Evolutionary conservation across 78 protist species (phyloP), one percentile per base, ranked within the genome.

Genomic region (Dictyostelium capitatum): DNA sequence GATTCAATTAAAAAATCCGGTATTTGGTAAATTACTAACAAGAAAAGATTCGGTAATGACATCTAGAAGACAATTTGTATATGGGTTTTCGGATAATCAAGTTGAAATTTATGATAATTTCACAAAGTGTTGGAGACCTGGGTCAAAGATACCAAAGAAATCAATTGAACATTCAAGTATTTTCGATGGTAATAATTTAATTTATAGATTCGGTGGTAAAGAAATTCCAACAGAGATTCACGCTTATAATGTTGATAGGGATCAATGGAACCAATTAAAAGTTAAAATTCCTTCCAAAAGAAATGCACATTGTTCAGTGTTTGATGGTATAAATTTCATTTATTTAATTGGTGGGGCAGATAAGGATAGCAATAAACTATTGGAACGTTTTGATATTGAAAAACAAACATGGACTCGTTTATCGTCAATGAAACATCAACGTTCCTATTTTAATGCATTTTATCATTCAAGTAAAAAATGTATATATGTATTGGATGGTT

Each of bases 171-270:
- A 75, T 64, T 15, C 84, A 17, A 48, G 67, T 12, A 50, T 77
- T 43, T 87, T 28, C 25, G 93, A 87, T 70, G 48, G 65, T n/a
- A 30, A n/a, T 23, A 65, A 43, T 43, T 15, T 51, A 0, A 77
- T 87, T 64, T 87, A 77, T 62, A 47, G 83, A 47, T 77, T 87
- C 30, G 93, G 93, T 64, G 93, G 93, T 17, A 74, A 77, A 50
- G 83, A 74, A 43, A 19, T 59, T 1, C 93, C 84, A 17, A n/a
- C 23, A 1, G 48, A 47, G 19, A 54, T 87, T 9, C 47, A 47
- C 28, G 50, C 47, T 19, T 87, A 78, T 46, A 47, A 41, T n/a
- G 64, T 77, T 12, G 69, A 57, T 28, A 75, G 50, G 12, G 54
- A 87, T 28, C 1, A 14, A 20, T 87, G 93, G 93, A 70, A 77